Base-by-base conservation (phyloP, 306 rosid species). In the Corylus americana region DNA sequence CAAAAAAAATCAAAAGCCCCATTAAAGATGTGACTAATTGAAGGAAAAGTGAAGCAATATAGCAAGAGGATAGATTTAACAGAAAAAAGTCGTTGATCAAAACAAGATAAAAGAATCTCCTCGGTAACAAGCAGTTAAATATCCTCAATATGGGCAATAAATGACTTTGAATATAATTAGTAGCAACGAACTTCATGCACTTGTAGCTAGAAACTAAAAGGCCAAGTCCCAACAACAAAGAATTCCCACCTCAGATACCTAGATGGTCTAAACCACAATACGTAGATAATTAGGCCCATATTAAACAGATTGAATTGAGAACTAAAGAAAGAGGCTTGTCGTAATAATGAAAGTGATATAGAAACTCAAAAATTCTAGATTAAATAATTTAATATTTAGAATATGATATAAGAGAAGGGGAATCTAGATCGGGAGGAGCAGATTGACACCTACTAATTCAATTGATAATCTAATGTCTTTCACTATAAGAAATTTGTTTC, bases 171-270 rank as follows among this genome's bases (percentile, higher is more conserved):
- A 10, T 39, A 42, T 9, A 42, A 42, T 68, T 18, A n/a, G 50
- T 39, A 9, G 25, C 72, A 27, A 68, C 27, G 8, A 44, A 20
- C 42, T 37, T 42, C 49, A 68, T 42, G 72, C 20, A 42, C 51
- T 9, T 18, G 50, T 68, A 4, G 4, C 51, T 14, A 18, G 51
- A 68, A 59, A 68, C 29, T 68, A 17, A 39, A n/a, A 42, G 50
- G 51, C 1, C 5, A 68, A 44, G 72, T 42, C 50, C 72, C 51
- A 44, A 68, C 31, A 11, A 42, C 29, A 68, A 35, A 68, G 29
- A 39, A 64, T 64, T 64, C 47, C 45, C 70, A 64, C 44, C 70
- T 63, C 29, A 31, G n/a, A 8, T 64, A 64, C 70, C 70, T 64
- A 35, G 8, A 35, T 64, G 70, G 70, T 7, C 44, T 29, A 64